Conservation (phyloP, 495 filamentous ascomycete genomes). For the Elaphomyces granulatus region DNA sequence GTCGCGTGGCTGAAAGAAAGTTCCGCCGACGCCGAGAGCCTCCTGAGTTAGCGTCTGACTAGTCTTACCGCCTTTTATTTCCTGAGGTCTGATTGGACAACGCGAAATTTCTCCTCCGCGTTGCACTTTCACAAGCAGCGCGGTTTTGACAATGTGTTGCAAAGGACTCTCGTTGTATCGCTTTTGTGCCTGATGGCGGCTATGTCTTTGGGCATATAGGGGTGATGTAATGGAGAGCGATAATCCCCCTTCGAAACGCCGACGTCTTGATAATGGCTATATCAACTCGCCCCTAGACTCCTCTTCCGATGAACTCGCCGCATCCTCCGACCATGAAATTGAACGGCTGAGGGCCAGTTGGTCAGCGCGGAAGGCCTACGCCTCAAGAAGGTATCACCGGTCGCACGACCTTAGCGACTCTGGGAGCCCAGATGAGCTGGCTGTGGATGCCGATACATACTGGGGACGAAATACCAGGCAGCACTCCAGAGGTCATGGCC, state of each 20-base stretch:
- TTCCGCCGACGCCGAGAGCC: too few species aligned
- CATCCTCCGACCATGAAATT: constrained; percentile 27
- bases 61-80: not conserved
- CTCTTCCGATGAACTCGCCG: constrained; percentile 40
- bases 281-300: constrained; percentile 28
- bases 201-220: too few species aligned
- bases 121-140: too few species aligned
- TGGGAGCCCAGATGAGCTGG: constrained; percentile 34
- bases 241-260: constrained; percentile 37
- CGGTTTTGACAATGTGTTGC: too few species aligned
- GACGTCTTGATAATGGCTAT: constrained; percentile 35
- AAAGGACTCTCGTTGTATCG: too few species aligned
- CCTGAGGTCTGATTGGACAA: not conserved
- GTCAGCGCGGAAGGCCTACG: constrained; percentile 20
- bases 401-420: constrained; percentile 20
- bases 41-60: too few species aligned
- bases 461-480: constrained; percentile 21
- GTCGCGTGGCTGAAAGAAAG: too few species aligned
- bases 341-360: constrained; percentile 29
- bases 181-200: too few species aligned
- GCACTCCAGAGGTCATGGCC: constrained; percentile 1
- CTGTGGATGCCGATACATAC: constrained; percentile 26
- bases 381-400: constrained; percentile 23
- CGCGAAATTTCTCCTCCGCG: not conserved
- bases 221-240: not conserved